Evolutionary conservation across 2,329 filamentous ascomycete genomes (phyloP).

Genomic region (Diplodia seriata): DNA sequence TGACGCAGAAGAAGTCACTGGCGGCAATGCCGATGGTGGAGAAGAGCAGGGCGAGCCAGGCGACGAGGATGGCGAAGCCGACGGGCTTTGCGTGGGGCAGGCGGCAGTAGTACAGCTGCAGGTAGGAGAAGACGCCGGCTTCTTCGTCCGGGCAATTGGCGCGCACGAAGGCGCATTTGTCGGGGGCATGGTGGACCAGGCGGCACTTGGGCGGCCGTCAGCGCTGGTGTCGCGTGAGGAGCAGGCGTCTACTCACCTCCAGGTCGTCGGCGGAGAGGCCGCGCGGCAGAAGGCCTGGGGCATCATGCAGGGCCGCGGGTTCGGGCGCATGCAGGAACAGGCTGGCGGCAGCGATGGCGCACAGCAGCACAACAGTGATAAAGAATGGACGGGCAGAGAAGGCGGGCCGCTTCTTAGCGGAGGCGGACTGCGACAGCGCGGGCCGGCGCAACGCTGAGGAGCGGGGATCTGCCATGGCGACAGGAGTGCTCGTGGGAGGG

Average conservation of each 20-base stretch:
- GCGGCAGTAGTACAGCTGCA: slow-evolving; percentile 88
- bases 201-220: slow-evolving; percentile 62
- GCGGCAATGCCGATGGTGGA: slow-evolving; percentile 97
- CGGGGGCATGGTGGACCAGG: slow-evolving; percentile 74
- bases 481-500: not conserved
- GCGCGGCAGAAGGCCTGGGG: slow-evolving; percentile 1
- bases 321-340: slow-evolving; percentile 34
- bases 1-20: slow-evolving; percentile 98
- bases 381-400: slow-evolving; percentile 57
- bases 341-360: slow-evolving; percentile 43
- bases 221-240: slow-evolving; percentile 11
- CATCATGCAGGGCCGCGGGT: not conserved
- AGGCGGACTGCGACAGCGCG: slow-evolving; percentile 1
- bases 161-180: slow-evolving; percentile 87
- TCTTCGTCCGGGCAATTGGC: slow-evolving; percentile 87
- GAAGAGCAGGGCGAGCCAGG: slow-evolving; percentile 90
- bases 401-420: slow-evolving; percentile 38
- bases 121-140: slow-evolving; percentile 86
- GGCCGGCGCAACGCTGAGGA: slow-evolving; percentile 31
- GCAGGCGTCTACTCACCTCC: slow-evolving; percentile 41
- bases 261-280: slow-evolving; percentile 38
- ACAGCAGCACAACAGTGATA: slow-evolving; percentile 51
- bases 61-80: slow-evolving; percentile 77
- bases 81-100: slow-evolving; percentile 72
- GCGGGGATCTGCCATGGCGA: slow-evolving; percentile 27